Base-by-base conservation (phyloP, 148 eudicot genomes). In the Heliosperma pusillum region DNA sequence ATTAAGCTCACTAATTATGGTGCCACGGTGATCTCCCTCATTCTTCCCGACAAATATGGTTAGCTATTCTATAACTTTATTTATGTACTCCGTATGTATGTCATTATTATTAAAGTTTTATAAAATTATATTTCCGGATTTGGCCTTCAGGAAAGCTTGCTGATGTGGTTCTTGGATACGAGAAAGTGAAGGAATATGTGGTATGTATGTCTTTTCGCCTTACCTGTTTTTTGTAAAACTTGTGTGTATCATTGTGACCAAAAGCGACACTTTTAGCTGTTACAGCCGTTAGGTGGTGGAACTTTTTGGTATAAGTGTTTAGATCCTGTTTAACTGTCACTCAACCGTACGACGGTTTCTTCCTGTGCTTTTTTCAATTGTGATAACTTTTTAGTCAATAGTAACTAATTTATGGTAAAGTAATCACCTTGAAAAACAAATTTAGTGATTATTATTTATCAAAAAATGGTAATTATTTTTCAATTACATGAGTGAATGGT, bases 31-130 rank as follows among this genome's bases (percentile, higher is more conserved):
- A 78, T 88, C 52, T 92, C 97, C 16, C 70, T 92, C 71, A 22
- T 82, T 78, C 81, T 92, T 66, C 94, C 97, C 60, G 92, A 92
- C 76, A 88, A 88, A 77, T n/a, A 85, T 86, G 97, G 97, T 92
- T 73, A 50, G 8, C 13, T 24, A 64, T 15, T 25, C 4, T 25
- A 2, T 64, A 64, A 13, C 20, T 11, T 17, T 44, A 0, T 30
- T 21, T 26, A 7, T 27, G 29, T 36, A 2, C 19, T 12, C n/a
- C 30, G 25, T 70, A 16, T 56, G 29, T 60, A 24, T 33, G 8
- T 30, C 8, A 77, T 19, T 17, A 1, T 3, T 7, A n/a, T n/a
- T n/a, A n/a, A n/a, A 56, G 44, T 20, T 65, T n/a, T 4, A 8
- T 67, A 2, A 47, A 50, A 53, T 71, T 11, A 55, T 56, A 16